phyloP scores from a whole-genome alignment of 2,329 filamentous ascomycete species.

The Periconia macrospinosa region DNA sequence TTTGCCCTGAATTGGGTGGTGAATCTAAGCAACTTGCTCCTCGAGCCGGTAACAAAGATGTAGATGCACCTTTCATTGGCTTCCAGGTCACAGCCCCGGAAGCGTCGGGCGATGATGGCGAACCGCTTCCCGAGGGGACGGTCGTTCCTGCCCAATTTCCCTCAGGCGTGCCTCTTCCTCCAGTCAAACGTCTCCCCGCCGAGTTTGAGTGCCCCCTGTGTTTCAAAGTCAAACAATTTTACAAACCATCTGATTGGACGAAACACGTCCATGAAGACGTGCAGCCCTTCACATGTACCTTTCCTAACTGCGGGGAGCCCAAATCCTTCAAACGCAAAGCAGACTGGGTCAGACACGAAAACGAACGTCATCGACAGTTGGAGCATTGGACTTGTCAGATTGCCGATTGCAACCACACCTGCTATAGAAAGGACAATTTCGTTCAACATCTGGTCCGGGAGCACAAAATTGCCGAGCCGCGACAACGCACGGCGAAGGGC shows the following conservation, averaged over 20 bases:
- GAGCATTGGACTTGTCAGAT: constrained; percentile 90
- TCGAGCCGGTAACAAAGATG: constrained; percentile 60
- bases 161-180: constrained; percentile 77
- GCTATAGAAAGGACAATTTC: constrained; percentile 90
- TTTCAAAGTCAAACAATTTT: constrained; percentile 80
- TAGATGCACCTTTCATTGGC: constrained; percentile 58
- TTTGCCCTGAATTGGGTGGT: constrained; percentile 71
- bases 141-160: constrained; percentile 77
- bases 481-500: constrained; percentile 65
- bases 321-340: constrained; percentile 96
- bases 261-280: constrained; percentile 95
- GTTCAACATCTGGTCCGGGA: constrained; percentile 89
- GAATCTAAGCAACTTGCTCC: constrained; percentile 63
- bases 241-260: constrained; percentile 94
- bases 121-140: constrained; percentile 66
- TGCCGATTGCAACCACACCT: constrained; percentile 77
- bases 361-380: constrained; percentile 83
- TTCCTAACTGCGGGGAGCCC: constrained; percentile 76
- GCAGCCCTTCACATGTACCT: constrained; percentile 91
- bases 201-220: constrained; percentile 90
- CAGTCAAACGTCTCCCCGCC: constrained; percentile 74
- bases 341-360: constrained; percentile 94
- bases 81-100: constrained; percentile 60
- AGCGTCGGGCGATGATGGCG: constrained; percentile 65
- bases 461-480: constrained; percentile 83